A percentile compares a stretch with the other conserved stretches of the same genome.
Conservation (phyloP, 2,329 filamentous ascomycete genomes). For the Thelonectria olida region DNA sequence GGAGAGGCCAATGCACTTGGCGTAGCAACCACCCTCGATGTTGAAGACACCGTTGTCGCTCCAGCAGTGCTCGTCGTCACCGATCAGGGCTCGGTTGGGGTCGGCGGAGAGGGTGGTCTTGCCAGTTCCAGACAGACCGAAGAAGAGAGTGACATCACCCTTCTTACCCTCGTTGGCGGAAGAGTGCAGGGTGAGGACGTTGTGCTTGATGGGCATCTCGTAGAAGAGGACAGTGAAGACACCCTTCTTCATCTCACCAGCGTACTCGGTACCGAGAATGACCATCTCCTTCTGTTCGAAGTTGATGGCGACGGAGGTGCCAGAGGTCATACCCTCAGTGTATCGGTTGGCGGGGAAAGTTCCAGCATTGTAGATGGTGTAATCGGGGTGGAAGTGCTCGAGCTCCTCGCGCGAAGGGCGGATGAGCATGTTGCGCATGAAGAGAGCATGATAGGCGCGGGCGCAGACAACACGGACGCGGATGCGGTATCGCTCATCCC, state of each 20-base stretch:
- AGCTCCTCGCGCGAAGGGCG: constrained; percentile 90
- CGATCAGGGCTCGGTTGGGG: constrained; percentile 94
- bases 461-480: constrained; percentile 97
- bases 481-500: constrained; percentile 98
- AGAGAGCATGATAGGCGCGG: constrained; percentile 98
- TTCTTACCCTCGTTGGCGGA: constrained; percentile 96
- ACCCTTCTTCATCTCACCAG: constrained; percentile 86
- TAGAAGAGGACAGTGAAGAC: constrained; percentile 99
- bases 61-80: constrained; percentile 99
- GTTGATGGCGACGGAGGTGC: constrained; percentile 98
- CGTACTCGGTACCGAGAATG: constrained; percentile 98
- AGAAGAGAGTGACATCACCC: constrained; percentile 98
- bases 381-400: constrained; percentile 97
- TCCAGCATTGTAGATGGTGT: constrained; percentile 99
- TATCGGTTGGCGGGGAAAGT: constrained; percentile 98
- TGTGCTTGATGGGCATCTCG: constrained; percentile 99
- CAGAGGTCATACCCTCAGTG: constrained; percentile 98
- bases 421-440: constrained; percentile 99
- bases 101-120: constrained; percentile 99
- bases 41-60: constrained; percentile 97
- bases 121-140: constrained; percentile 96
- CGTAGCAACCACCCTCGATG: constrained; percentile 99
- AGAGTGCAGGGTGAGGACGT: constrained; percentile 97
- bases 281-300: constrained; percentile 99
- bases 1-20: constrained; percentile 97